phyloP scores from a whole-genome alignment of 352 stramenopile species.

The Phytophthora pinifolia region DNA sequence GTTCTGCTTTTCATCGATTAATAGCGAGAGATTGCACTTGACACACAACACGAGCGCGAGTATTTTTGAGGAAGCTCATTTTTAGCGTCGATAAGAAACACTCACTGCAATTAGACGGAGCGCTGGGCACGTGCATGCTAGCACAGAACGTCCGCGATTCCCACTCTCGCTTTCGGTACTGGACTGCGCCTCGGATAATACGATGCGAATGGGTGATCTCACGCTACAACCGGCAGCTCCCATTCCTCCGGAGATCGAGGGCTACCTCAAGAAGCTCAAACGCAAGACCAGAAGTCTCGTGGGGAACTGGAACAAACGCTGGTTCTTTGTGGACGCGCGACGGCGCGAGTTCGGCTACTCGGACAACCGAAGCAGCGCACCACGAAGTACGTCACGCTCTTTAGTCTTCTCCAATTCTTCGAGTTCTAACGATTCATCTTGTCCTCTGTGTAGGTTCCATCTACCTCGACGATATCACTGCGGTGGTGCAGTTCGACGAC shows the following conservation, averaged over 20 bases:
- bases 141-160: neutral
- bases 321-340: slow-evolving; percentile 84
- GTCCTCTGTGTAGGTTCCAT: slow-evolving; percentile 55
- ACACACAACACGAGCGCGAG: neutral
- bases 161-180: slow-evolving; percentile 27
- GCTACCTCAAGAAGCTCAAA: slow-evolving; percentile 88
- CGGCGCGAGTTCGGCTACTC: slow-evolving; percentile 78
- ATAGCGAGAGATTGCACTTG: no score
- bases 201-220: slow-evolving; percentile 24
- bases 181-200: neutral
- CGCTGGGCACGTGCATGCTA: slow-evolving; percentile 9
- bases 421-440: slow-evolving; percentile 3
- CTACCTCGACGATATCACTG: slow-evolving; percentile 87
- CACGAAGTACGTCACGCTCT: slow-evolving; percentile 41
- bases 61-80: slow-evolving; percentile 17
- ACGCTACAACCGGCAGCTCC: slow-evolving; percentile 45
- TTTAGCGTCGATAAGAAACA: slow-evolving; percentile 31
- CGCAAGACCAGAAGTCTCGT: slow-evolving; percentile 77
- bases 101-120: slow-evolving; percentile 18
- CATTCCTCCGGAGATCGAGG: slow-evolving; percentile 75
- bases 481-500: slow-evolving; percentile 82
- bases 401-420: neutral
- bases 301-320: slow-evolving; percentile 85
- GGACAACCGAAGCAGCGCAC: slow-evolving; percentile 42
- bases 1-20: no score